Evolutionary conservation across 805 yeast genomes (phyloP), one percentile per base, ranked within the genome.

Genomic region (Lachancea fermentati): DNA sequence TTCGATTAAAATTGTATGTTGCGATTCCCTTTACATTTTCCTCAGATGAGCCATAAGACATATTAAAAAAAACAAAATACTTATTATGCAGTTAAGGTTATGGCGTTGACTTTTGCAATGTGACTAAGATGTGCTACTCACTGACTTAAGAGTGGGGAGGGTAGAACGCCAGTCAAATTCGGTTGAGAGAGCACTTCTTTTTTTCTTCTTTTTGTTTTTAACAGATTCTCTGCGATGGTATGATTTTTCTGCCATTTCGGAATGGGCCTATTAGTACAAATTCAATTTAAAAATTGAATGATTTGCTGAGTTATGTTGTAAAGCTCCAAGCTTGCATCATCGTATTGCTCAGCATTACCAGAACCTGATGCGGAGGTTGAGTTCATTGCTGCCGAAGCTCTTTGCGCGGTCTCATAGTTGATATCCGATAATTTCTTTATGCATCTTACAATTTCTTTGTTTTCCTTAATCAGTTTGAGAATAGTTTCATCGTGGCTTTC

Each of bases 401-500:
- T 41, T 25, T 37, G 42, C 2, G 49, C 45, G 22, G 41, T 44
- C 6, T 45, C 44, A 19, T 51, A 56, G 29, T 68, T 67, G 19
- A 57, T 53, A 34, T 62, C 62, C 11, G 70, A 65, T 54, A 70
- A 55, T 40, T 68, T 72, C 52, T 73, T 76, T 19, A 79, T 78
- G 5, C 78, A 77, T 25, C 69, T 64, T 35, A 78, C 68, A 15
- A 78, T 72, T 13, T 75, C 68, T 37, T 68, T 71, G 51, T 78
- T 76, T 34, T 67, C 74, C 53, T 76, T 77, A 31, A 79, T 76
- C 51, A 76, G 63, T 13, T 71, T 58, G n/a, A 63, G 49, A 54
- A 83, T 69, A 57, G 79, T 79, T 39, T 63, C 62, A 57, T 88
- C 85, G 52, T 83, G 85, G 45, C 95, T 80, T 64, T 93, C 98